Percentiles rank a stretch among this genome's conserved stretches.
Evolutionary conservation across 2,329 filamentous ascomycete genomes (phyloP).

Genomic region (Elsinoe ampelina): DNA sequence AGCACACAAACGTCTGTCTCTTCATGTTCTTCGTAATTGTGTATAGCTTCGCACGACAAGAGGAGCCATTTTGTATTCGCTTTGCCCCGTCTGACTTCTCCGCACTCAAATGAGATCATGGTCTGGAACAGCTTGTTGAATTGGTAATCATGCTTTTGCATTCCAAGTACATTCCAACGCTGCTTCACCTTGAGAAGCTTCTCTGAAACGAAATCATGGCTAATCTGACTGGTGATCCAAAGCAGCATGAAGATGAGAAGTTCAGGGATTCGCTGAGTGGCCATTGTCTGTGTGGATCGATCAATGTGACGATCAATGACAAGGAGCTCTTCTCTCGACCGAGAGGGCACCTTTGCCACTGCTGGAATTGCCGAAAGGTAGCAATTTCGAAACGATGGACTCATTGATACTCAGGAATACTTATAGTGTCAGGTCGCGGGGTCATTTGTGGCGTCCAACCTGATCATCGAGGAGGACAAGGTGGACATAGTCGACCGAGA

Average conservation of each 20-base stretch:
- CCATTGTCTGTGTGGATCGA: slow-evolving; percentile 39
- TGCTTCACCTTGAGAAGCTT: neutral
- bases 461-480: slow-evolving; percentile 36
- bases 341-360: slow-evolving; percentile 43
- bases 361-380: slow-evolving; percentile 43
- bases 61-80: too few species aligned
- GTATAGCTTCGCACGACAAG: too few species aligned
- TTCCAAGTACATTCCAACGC: neutral
- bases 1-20: too few species aligned
- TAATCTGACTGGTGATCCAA: slow-evolving; percentile 32
- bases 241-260: slow-evolving; percentile 26
- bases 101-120: neutral
- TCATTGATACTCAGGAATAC: neutral
- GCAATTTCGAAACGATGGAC: neutral
- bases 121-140: neutral
- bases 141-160: neutral
- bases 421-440: slow-evolving; percentile 26
- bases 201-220: slow-evolving; percentile 22
- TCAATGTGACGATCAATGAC: slow-evolving; percentile 42
- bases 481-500: slow-evolving; percentile 38
- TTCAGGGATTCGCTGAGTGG: slow-evolving; percentile 31
- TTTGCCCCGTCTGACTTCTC: neutral
- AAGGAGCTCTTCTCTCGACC: slow-evolving; percentile 37
- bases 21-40: neutral
- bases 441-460: slow-evolving; percentile 32